Evolutionary conservation across 805 yeast species (phyloP).

Genomic region (Isabelozyma pseudorhagii): DNA sequence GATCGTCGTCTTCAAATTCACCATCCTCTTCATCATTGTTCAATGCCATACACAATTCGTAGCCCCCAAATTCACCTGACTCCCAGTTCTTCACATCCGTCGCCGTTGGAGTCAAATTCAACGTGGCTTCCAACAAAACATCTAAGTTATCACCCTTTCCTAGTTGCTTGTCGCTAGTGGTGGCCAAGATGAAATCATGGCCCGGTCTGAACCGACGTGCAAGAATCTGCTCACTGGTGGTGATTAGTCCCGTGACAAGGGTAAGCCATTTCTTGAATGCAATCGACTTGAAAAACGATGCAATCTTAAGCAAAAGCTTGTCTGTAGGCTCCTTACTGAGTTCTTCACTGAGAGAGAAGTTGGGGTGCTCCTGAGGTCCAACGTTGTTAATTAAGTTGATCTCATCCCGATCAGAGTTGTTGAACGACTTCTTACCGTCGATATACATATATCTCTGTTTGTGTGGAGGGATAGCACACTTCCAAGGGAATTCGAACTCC

Average conservation of each 20-base stretch:
- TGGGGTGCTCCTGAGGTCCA: slow-evolving; percentile 54
- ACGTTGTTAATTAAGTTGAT: slow-evolving; percentile 27
- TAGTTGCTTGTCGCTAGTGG: slow-evolving; percentile 46
- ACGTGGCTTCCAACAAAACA: slow-evolving; percentile 69
- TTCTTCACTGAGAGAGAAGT: slow-evolving; percentile 41
- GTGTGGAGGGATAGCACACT: slow-evolving; percentile 89
- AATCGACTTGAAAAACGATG: slow-evolving; percentile 54
- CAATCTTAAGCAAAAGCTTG: slow-evolving; percentile 48
- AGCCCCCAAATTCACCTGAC: slow-evolving; percentile 89
- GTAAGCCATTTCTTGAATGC: slow-evolving; percentile 71
- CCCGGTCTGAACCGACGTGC: slow-evolving; percentile 94
- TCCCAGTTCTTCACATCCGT: slow-evolving; percentile 68
- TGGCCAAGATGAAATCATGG: slow-evolving; percentile 87
- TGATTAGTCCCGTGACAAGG: slow-evolving; percentile 56
- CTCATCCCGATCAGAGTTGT: slow-evolving; percentile 24
- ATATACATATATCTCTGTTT: slow-evolving; percentile 83
- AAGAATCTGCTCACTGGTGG: slow-evolving; percentile 63
- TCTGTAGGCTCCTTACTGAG: slow-evolving; percentile 13
- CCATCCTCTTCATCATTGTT: slow-evolving; percentile 43
- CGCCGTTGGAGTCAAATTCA: slow-evolving; percentile 72
- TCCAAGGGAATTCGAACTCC: slow-evolving; percentile 76
- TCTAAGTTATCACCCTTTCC: slow-evolving; percentile 36
- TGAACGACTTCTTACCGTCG: slow-evolving; percentile 53
- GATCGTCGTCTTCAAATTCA: slow-evolving; percentile 62
- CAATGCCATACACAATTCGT: slow-evolving; percentile 83